These are phyloP conservation scores for Trichoderma cornu-damae DNA, from an alignment of 2,329 filamentous ascomycete species.

Conservation along the genomic window DNA sequence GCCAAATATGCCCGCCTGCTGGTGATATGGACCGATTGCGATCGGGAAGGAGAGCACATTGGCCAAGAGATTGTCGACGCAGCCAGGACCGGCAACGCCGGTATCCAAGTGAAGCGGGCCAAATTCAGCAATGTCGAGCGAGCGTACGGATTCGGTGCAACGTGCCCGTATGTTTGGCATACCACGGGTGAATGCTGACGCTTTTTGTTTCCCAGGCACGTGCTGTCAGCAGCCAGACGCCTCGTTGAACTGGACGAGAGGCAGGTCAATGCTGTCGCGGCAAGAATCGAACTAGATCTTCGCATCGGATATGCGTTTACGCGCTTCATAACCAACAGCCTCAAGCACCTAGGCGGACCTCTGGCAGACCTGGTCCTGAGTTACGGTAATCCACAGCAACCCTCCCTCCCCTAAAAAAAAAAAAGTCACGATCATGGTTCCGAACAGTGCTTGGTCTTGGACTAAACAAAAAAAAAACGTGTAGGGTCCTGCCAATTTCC, in stretches of 20 bases:
- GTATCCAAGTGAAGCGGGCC: conserved; percentile 76
- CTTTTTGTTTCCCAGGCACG: conserved; percentile 58
- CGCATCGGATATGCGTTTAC: conserved; percentile 92
- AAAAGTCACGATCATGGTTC: no score
- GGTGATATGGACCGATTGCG: conserved; percentile 98
- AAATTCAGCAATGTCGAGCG: conserved; percentile 94
- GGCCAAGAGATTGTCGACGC: conserved; percentile 83
- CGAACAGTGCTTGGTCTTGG: neutral
- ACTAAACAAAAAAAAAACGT: conserved; percentile 19
- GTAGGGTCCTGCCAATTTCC: conserved; percentile 90
- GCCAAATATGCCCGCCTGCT: conserved; percentile 68
- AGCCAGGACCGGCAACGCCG: conserved; percentile 66
- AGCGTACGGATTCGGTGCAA: conserved; percentile 51
- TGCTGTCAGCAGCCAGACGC: conserved; percentile 73
- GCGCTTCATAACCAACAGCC: conserved; percentile 72
- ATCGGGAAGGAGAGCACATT: conserved; percentile 95
- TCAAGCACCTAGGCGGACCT: conserved; percentile 66
- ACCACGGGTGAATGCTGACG: neutral
- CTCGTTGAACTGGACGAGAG: conserved; percentile 75
- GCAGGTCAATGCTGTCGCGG: conserved; percentile 80
- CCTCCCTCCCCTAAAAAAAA: neutral
- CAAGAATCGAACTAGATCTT: conserved; percentile 87
- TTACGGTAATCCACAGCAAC: conserved; percentile 59
- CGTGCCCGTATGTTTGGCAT: neutral
- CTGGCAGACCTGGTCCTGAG: conserved; percentile 65